Evolutionary conservation across 148 eudicot species (phyloP).

Genomic region (Vaccinium darrowii): DNA sequence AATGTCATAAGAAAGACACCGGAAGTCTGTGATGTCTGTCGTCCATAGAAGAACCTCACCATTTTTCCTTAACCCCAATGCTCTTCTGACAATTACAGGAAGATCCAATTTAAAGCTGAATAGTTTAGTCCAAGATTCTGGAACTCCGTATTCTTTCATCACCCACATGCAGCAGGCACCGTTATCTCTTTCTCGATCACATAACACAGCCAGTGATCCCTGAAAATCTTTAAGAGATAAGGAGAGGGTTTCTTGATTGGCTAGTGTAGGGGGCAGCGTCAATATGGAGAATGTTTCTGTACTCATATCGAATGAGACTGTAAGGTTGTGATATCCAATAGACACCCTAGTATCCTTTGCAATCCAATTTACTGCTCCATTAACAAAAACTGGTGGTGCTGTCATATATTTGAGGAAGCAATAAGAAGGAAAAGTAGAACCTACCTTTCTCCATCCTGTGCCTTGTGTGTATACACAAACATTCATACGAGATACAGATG

Average conservation of each 20-base stretch:
- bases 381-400: not conserved
- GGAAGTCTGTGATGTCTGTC: not conserved
- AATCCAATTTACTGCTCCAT: not conserved
- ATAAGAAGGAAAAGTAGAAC: not conserved
- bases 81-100: not conserved
- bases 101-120: not conserved
- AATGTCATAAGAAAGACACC: not conserved
- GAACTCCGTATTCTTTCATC: not conserved
- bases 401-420: not conserved
- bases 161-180: not conserved
- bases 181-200: not conserved
- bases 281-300: not conserved
- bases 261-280: not conserved
- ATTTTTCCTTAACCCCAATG: not conserved
- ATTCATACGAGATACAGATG: not conserved
- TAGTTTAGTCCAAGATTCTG: not conserved
- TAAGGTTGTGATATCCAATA: not conserved
- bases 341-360: not conserved
- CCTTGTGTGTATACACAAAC: not conserved
- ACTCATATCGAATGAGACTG: not conserved
- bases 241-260: not conserved
- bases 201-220: not conserved
- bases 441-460: not conserved
- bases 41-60: not conserved
- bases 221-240: not conserved